phyloP scores from a whole-genome alignment of 2,329 filamentous ascomycete genomes.

The Aspergillus ochraceus region DNA sequence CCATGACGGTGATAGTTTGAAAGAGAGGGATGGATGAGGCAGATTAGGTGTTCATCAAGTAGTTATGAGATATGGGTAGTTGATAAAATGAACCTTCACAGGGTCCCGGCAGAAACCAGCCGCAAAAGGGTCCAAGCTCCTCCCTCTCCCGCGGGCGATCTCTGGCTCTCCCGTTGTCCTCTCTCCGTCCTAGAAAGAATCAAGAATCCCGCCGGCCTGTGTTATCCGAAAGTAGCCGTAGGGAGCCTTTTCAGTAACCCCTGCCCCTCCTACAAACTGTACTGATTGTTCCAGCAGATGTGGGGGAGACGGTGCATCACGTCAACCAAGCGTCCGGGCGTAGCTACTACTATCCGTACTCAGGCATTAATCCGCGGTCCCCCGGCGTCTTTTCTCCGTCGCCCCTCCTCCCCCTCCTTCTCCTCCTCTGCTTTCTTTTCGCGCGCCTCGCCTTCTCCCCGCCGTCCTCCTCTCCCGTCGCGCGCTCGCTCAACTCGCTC shows the following conservation, averaged over 20 bases:
- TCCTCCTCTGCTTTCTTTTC: constrained; percentile 20
- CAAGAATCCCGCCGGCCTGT: background rate
- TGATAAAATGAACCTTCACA: no score
- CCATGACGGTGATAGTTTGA: constrained; percentile 30
- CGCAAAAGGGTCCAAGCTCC: constrained; percentile 4
- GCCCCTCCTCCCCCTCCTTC: constrained; percentile 19
- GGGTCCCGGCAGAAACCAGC: no score
- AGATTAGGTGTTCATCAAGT: no score
- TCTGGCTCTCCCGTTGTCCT: background rate
- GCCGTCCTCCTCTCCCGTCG: constrained; percentile 11
- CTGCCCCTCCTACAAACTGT: no score
- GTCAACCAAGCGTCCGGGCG: constrained; percentile 22
- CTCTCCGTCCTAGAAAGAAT: background rate
- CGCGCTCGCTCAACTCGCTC: constrained; percentile 15
- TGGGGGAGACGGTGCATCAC: constrained; percentile 37
- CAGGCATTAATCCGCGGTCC: constrained; percentile 22
- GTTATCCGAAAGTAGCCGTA: constrained; percentile 25
- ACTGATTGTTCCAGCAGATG: constrained; percentile 24
- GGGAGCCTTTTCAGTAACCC: background rate
- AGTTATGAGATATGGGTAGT: no score
- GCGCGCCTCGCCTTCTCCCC: constrained; percentile 16
- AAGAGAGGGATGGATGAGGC: no score
- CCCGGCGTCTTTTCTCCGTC: constrained; percentile 18
- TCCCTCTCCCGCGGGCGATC: background rate
- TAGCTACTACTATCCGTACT: constrained; percentile 26